phyloP scores from a whole-genome alignment of 23 red algal genomes.

The Gracilariopsis chorda region DNA sequence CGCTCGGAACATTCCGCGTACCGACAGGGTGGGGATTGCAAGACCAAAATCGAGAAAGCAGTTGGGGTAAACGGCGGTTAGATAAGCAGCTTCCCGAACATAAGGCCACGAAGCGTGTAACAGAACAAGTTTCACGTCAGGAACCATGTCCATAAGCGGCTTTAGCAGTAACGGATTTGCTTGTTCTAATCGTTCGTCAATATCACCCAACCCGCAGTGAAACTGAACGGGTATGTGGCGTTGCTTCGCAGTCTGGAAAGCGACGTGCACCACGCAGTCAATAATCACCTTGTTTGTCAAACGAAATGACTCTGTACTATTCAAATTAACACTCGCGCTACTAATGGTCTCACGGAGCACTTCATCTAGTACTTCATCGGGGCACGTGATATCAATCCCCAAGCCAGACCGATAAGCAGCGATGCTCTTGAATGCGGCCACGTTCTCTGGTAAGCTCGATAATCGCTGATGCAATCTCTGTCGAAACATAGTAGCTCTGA shows the following conservation, averaged over 20 bases:
- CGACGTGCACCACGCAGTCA: slow-evolving; percentile 5
- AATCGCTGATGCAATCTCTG: neutral
- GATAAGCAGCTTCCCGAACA: slow-evolving; percentile 38
- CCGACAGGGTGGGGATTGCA: slow-evolving; percentile 37
- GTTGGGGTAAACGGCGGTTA: slow-evolving; percentile 5
- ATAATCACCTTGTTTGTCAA: slow-evolving; percentile 21
- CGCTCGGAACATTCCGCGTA: slow-evolving; percentile 42
- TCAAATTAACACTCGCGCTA: neutral
- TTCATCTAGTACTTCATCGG: slow-evolving; percentile 41
- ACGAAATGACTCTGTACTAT: neutral
- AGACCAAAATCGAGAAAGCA: slow-evolving; percentile 43
- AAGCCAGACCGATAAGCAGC: slow-evolving; percentile 41
- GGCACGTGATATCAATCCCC: neutral
- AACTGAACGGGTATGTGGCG: slow-evolving; percentile 43
- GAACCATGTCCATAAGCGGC: neutral
- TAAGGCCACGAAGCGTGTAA: slow-evolving; percentile 54
- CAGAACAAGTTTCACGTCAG: slow-evolving; percentile 28
- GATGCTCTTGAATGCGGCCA: slow-evolving; percentile 46
- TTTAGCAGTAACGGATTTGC: slow-evolving; percentile 37
- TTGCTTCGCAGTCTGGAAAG: slow-evolving; percentile 15
- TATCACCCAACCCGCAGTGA: slow-evolving; percentile 62
- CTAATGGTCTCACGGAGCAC: neutral
- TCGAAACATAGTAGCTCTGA: slow-evolving; percentile 18
- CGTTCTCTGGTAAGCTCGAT: neutral
- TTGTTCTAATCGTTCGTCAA: slow-evolving; percentile 6